These are phyloP conservation scores for Chaetomidium leptoderma DNA, from an alignment of 495 filamentous ascomycete species.

Conservation along the genomic window DNA sequence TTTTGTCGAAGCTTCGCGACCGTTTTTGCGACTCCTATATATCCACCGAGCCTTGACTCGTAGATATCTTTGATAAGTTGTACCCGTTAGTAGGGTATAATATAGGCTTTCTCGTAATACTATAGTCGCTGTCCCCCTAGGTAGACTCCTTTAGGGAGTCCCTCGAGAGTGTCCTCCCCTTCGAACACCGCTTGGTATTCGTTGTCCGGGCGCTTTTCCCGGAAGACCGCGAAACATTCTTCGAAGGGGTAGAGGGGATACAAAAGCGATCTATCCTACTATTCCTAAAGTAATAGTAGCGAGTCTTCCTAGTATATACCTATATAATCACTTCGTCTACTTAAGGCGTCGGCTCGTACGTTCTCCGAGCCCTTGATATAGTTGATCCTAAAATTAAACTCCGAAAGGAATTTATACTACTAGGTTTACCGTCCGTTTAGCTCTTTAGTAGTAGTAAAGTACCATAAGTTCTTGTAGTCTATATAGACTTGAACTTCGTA, in stretches of 20 bases:
- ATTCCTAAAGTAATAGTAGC: neutral
- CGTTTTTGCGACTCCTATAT: slow-evolving; percentile 7
- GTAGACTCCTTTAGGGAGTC: too few relatives aligned
- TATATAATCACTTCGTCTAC: neutral
- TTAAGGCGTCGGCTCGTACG: slow-evolving; percentile 12
- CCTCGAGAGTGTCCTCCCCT: too few relatives aligned
- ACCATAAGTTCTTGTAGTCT: slow-evolving; percentile 8
- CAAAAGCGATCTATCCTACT: neutral
- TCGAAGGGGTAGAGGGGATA: neutral
- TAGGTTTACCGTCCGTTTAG: slow-evolving; percentile 27
- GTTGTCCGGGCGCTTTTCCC: too few relatives aligned
- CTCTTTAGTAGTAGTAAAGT: slow-evolving; percentile 27
- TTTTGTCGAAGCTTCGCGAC: too few relatives aligned
- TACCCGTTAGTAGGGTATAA: neutral
- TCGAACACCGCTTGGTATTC: neutral
- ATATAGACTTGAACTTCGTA: slow-evolving; percentile 6
- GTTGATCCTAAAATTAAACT: slow-evolving; percentile 33
- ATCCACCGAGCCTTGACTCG: neutral
- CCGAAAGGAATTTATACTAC: slow-evolving; percentile 25
- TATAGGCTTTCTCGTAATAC: neutral
- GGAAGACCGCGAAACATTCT: neutral
- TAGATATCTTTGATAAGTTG: neutral
- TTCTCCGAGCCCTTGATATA: slow-evolving; percentile 21
- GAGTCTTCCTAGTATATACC: neutral
- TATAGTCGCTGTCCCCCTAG: too few relatives aligned